Percentiles rank a stretch among this genome's conserved stretches.
phyloP scores from a whole-genome alignment of 257 asterid species.

The Pogostemon cablin region DNA sequence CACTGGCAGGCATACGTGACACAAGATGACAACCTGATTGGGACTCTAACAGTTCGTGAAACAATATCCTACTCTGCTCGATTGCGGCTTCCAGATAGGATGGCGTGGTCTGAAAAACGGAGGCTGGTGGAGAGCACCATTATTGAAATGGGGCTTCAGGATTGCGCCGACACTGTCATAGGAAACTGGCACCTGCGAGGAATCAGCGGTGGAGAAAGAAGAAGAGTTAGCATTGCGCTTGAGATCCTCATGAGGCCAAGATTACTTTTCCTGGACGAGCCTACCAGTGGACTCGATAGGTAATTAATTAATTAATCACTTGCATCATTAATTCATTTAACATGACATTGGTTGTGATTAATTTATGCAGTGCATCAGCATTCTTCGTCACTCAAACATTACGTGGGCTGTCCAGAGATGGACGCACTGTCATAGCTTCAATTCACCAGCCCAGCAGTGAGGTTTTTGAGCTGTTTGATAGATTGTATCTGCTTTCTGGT shows the following conservation, averaged over 20 bases:
- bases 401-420: conserved; percentile 84
- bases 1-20: conserved; percentile 83
- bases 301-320: conserved; percentile 4
- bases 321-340: not conserved
- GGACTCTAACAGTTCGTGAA: conserved; percentile 90
- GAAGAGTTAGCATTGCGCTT: conserved; percentile 93
- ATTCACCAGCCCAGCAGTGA: conserved; percentile 99
- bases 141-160: conserved; percentile 96
- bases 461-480: conserved; percentile 90
- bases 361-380: conserved; percentile 77
- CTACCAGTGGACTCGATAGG: conserved; percentile 99
- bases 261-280: conserved; percentile 92
- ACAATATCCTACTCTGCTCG: conserved; percentile 85
- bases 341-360: no score
- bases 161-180: conserved; percentile 92
- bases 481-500: conserved; percentile 81
- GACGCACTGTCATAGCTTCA: conserved; percentile 93
- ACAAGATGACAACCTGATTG: conserved; percentile 93
- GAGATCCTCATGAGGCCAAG: conserved; percentile 95
- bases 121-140: conserved; percentile 87
- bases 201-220: conserved; percentile 88
- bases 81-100: conserved; percentile 78
- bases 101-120: conserved; percentile 81
- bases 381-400: conserved; percentile 94
- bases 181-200: conserved; percentile 99